Evolutionary conservation across 345 rosid genomes (phyloP).

Genomic region (Mangifera indica): DNA sequence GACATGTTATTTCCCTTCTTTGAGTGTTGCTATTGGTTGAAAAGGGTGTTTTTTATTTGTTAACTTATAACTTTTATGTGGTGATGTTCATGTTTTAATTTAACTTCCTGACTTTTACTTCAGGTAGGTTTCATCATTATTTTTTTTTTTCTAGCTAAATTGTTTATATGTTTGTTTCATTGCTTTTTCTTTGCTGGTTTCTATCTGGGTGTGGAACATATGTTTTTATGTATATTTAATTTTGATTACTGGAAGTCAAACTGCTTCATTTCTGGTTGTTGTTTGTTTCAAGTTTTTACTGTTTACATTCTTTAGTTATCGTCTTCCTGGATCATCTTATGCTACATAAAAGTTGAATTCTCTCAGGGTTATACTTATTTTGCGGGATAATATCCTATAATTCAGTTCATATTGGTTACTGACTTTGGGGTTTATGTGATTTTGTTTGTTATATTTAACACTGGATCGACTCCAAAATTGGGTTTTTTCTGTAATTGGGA

Average conservation of each 20-base stretch:
- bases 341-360: background rate
- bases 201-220: background rate
- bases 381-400: background rate
- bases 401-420: background rate
- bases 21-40: background rate
- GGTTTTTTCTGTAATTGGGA: background rate
- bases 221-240: background rate
- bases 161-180: background rate
- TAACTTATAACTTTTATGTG: background rate
- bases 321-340: constrained; percentile 1
- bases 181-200: background rate
- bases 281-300: constrained; percentile 3
- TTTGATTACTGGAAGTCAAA: constrained; percentile 5
- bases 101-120: constrained; percentile 11
- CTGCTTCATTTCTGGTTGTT: background rate
- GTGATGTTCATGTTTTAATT: background rate
- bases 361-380: background rate
- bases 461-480: background rate
- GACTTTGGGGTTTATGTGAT: background rate
- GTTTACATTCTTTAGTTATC: constrained; percentile 6
- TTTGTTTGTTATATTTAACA: constrained; percentile 2
- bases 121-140: constrained; percentile 13
- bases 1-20: constrained; percentile 11
- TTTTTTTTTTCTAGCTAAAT: background rate
- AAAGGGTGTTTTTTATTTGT: constrained; percentile 7